Evolutionary conservation across 2,329 filamentous ascomycete genomes (phyloP).

Genomic region (Phialemonium atrogriseum): DNA sequence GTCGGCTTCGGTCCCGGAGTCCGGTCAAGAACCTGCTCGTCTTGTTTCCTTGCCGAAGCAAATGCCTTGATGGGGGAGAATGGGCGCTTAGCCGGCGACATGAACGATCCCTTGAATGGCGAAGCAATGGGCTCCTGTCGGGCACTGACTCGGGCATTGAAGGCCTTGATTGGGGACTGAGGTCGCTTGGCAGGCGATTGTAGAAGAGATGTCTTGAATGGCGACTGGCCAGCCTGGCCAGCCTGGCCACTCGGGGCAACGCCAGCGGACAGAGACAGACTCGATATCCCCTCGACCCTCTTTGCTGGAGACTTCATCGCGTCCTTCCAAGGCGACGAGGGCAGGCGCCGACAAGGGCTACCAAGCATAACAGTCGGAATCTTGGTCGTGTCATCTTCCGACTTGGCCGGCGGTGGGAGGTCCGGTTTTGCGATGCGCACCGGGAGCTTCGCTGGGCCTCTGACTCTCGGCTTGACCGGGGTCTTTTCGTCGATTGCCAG

Average conservation of each 20-base stretch:
- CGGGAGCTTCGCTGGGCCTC: too few species aligned
- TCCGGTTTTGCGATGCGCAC: too few species aligned
- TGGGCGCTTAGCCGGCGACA: slow-evolving; percentile 29
- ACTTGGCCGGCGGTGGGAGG: slow-evolving; percentile 1
- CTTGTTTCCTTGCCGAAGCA: slow-evolving; percentile 20
- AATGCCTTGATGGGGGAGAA: slow-evolving; percentile 10
- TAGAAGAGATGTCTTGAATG: slow-evolving; percentile 31
- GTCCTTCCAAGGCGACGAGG: slow-evolving; percentile 45
- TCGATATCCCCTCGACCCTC: slow-evolving; percentile 34
- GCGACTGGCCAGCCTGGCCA: slow-evolving; percentile 19
- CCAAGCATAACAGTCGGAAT: slow-evolving; percentile 29
- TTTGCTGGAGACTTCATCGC: slow-evolving; percentile 49
- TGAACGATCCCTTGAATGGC: slow-evolving; percentile 36
- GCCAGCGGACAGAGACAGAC: slow-evolving; percentile 16
- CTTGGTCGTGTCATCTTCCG: slow-evolving; percentile 14
- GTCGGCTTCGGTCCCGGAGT: slow-evolving; percentile 29
- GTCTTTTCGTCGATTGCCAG: slow-evolving; percentile 43
- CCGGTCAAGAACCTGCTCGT: slow-evolving; percentile 9
- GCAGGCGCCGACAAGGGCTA: slow-evolving; percentile 48
- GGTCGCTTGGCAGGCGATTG: slow-evolving; percentile 44
- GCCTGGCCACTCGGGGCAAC: slow-evolving; percentile 4
- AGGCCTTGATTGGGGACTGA: slow-evolving; percentile 33
- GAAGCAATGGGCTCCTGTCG: slow-evolving; percentile 21
- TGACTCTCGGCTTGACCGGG: slow-evolving; percentile 40
- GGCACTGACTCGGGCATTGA: slow-evolving; percentile 20